phyloP scores from a whole-genome alignment of 2,329 filamentous ascomycete genomes.

The Colletotrichum sp. region DNA sequence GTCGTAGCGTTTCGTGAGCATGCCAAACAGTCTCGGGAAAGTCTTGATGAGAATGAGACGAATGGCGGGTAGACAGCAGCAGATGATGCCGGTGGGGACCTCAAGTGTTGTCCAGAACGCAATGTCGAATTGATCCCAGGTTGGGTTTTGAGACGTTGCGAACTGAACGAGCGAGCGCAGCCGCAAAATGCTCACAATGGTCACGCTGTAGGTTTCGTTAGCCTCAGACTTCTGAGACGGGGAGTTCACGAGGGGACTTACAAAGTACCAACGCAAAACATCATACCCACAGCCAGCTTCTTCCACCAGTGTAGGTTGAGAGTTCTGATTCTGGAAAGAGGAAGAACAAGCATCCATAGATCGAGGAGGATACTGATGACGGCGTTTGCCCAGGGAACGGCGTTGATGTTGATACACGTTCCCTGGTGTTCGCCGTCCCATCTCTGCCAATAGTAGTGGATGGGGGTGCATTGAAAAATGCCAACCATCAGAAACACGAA shows the following conservation, averaged over 20 bases:
- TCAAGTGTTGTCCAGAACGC: slow-evolving; percentile 22
- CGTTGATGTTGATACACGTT: slow-evolving; percentile 43
- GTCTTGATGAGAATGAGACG: slow-evolving; percentile 16
- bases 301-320: slow-evolving; percentile 43
- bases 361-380: slow-evolving; percentile 46
- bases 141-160: slow-evolving; percentile 30
- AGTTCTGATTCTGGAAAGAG: slow-evolving; percentile 39
- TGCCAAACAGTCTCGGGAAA: slow-evolving; percentile 3
- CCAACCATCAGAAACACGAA: slow-evolving; percentile 34
- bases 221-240: fast-evolving
- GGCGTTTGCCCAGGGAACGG: slow-evolving; percentile 47
- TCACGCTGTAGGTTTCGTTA: slow-evolving; percentile 26
- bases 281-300: slow-evolving; percentile 45
- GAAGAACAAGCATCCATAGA: slow-evolving; percentile 45
- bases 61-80: slow-evolving; percentile 12
- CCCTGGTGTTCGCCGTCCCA: slow-evolving; percentile 46
- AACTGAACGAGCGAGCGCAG: slow-evolving; percentile 31
- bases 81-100: slow-evolving; percentile 13
- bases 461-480: slow-evolving; percentile 43
- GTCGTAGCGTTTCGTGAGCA: slow-evolving; percentile 1
- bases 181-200: slow-evolving; percentile 34
- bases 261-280: slow-evolving; percentile 50
- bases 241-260: slow-evolving; percentile 23
- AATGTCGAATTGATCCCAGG: slow-evolving; percentile 32
- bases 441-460: slow-evolving; percentile 43